A percentile compares a stretch with the other conserved stretches of the same genome.
Evolutionary conservation across 148 eudicot genomes (phyloP).

Genomic region (Rhododendron williamsianum): DNA sequence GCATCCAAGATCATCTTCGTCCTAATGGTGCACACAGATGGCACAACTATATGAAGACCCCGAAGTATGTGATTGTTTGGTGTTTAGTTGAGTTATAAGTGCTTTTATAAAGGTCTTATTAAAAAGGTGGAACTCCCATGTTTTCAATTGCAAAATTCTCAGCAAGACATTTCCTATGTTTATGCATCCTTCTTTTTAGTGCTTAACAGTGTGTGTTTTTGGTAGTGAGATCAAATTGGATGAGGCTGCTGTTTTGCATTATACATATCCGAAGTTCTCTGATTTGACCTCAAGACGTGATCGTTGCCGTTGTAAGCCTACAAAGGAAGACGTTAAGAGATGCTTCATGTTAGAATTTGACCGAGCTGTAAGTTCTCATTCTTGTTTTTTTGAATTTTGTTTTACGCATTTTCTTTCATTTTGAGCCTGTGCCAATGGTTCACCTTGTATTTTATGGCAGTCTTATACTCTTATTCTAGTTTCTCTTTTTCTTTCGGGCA

Average conservation of each 20-base stretch:
- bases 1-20: constrained; percentile 62
- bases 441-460: neutral
- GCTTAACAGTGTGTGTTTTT: constrained; percentile 12
- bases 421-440: neutral
- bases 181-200: neutral
- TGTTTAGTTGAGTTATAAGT: neutral
- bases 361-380: constrained; percentile 57
- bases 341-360: constrained; percentile 96
- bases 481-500: neutral
- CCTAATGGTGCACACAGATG: constrained; percentile 90
- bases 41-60: constrained; percentile 55
- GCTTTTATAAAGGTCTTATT: neutral
- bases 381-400: neutral
- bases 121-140: neutral
- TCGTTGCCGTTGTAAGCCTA: constrained; percentile 94
- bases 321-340: constrained; percentile 88
- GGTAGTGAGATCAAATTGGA: constrained; percentile 76
- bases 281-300: constrained; percentile 94
- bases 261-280: constrained; percentile 76
- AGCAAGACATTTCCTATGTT: neutral
- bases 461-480: neutral
- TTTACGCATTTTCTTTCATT: neutral
- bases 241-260: constrained; percentile 90
- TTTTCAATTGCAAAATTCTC: neutral
- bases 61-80: constrained; percentile 32